Percentiles rank a stretch among this genome's conserved stretches.
phyloP scores from a whole-genome alignment of 2,329 filamentous ascomycete species.

The Ophiocordyceps unilateralis region DNA sequence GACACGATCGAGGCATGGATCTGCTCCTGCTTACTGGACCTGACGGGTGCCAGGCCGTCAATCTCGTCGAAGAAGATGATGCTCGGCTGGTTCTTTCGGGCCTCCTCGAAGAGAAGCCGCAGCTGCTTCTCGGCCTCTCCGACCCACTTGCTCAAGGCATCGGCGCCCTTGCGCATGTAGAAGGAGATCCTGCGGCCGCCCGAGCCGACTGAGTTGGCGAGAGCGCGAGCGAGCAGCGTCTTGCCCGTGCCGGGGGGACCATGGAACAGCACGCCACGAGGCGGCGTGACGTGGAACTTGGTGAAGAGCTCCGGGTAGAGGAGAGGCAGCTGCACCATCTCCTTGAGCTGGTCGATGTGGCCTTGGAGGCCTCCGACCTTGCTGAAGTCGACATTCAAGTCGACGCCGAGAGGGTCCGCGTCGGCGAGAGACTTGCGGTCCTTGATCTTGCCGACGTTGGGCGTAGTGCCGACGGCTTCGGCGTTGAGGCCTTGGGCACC shows the following conservation, averaged over 20 bases:
- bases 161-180: slow-evolving; percentile 97
- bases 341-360: slow-evolving; percentile 93
- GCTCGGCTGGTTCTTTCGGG: slow-evolving; percentile 85
- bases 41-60: slow-evolving; percentile 84
- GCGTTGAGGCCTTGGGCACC: slow-evolving; percentile 21
- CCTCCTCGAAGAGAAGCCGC: slow-evolving; percentile 85
- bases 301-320: slow-evolving; percentile 90
- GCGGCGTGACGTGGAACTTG: slow-evolving; percentile 82
- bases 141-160: slow-evolving; percentile 97
- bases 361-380: slow-evolving; percentile 83
- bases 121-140: slow-evolving; percentile 94
- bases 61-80: slow-evolving; percentile 99
- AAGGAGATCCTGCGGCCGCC: slow-evolving; percentile 93
- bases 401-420: slow-evolving; percentile 84
- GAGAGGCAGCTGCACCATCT: slow-evolving; percentile 91
- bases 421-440: slow-evolving; percentile 84
- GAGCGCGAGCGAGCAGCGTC: slow-evolving; percentile 81
- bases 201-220: slow-evolving; percentile 78
- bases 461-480: slow-evolving; percentile 34
- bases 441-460: slow-evolving; percentile 85
- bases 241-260: slow-evolving; percentile 96
- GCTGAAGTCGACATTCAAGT: slow-evolving; percentile 82
- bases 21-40: slow-evolving; percentile 96
- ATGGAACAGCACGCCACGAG: slow-evolving; percentile 88
- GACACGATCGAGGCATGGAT: slow-evolving; percentile 97